Percentiles rank a stretch among this genome's conserved stretches.
Conservation (phyloP, 192 early-diverging fungal species). For the Coemansia sp. region DNA sequence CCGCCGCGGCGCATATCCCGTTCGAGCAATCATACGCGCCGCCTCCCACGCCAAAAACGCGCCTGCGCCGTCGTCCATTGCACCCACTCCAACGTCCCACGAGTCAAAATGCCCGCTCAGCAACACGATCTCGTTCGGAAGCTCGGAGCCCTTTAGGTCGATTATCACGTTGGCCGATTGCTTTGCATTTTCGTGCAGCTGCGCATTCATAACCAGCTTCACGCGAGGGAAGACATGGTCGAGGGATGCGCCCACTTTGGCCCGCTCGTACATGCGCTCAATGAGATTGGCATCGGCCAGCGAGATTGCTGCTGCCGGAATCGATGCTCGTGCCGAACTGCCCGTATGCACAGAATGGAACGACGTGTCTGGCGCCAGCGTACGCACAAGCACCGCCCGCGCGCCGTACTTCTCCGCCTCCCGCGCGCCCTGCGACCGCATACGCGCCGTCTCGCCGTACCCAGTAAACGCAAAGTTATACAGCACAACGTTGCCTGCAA, state of each 20-base stretch:
- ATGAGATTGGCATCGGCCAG: slow-evolving; percentile 58
- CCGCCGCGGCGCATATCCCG: slow-evolving; percentile 46
- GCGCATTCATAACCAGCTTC: slow-evolving; percentile 52
- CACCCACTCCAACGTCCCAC: slow-evolving; percentile 59
- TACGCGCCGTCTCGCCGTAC: slow-evolving; percentile 20
- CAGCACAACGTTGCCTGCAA: slow-evolving; percentile 56
- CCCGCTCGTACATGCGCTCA: slow-evolving; percentile 52
- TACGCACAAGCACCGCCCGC: slow-evolving; percentile 55
- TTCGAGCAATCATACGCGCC: slow-evolving; percentile 32
- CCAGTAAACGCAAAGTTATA: slow-evolving; percentile 51
- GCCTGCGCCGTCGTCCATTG: slow-evolving; percentile 62
- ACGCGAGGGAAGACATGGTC: slow-evolving; percentile 53
- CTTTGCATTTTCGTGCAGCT: slow-evolving; percentile 32
- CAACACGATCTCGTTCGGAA: slow-evolving; percentile 55
- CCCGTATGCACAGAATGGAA: slow-evolving; percentile 60
- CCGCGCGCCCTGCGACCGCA: slow-evolving; percentile 32
- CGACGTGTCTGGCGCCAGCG: slow-evolving; percentile 51
- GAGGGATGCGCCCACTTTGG: slow-evolving; percentile 23
- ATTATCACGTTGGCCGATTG: slow-evolving; percentile 59
- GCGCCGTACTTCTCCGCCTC: slow-evolving; percentile 56
- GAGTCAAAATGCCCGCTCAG: slow-evolving; percentile 61
- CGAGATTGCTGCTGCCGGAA: slow-evolving; percentile 60
- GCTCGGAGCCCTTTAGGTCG: slow-evolving; percentile 55
- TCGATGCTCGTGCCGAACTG: slow-evolving; percentile 43
- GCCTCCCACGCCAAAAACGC: slow-evolving; percentile 57